Percentiles rank a stretch among this genome's conserved stretches.
These are phyloP conservation scores for Volutella citrinella DNA, from an alignment of 2,329 filamentous ascomycete species.

Conservation along the genomic window DNA sequence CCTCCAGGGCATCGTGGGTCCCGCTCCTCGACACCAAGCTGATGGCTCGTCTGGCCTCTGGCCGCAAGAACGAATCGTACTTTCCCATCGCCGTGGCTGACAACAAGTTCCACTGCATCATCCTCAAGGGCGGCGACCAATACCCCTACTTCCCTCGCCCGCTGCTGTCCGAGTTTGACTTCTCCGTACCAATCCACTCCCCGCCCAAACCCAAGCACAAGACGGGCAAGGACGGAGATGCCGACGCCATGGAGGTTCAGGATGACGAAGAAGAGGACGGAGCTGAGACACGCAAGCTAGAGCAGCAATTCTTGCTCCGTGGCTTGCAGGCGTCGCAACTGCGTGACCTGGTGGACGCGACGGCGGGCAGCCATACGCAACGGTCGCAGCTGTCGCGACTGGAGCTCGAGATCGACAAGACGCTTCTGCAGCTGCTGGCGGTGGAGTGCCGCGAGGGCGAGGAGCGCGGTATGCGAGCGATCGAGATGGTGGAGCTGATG, in stretches of 20 bases:
- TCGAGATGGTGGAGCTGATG: slow-evolving; percentile 88
- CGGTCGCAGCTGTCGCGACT: slow-evolving; percentile 65
- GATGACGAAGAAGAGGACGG: slow-evolving; percentile 33
- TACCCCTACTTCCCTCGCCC: slow-evolving; percentile 92
- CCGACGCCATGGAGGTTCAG: slow-evolving; percentile 32
- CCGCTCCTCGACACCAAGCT: slow-evolving; percentile 87
- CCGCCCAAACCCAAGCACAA: slow-evolving; percentile 36
- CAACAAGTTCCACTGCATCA: slow-evolving; percentile 95
- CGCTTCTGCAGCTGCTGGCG: slow-evolving; percentile 82
- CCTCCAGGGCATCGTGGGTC: slow-evolving; percentile 84
- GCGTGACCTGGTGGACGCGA: slow-evolving; percentile 69
- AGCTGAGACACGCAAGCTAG: slow-evolving; percentile 60
- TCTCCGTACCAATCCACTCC: slow-evolving; percentile 75
- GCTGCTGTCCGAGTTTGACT: slow-evolving; percentile 88
- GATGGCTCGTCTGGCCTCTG: slow-evolving; percentile 76
- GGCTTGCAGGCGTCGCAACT: slow-evolving; percentile 71
- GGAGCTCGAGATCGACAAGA: slow-evolving; percentile 86
- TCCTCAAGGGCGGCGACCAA: slow-evolving; percentile 90
- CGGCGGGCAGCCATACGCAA: slow-evolving; percentile 56
- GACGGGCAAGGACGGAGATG: slow-evolving; percentile 31
- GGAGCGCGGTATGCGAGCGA: slow-evolving; percentile 87
- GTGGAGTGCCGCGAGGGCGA: slow-evolving; percentile 90
- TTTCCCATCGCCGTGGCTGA: slow-evolving; percentile 94
- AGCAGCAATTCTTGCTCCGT: slow-evolving; percentile 78
- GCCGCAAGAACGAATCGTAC: slow-evolving; percentile 85